Conservation (phyloP, 2,329 filamentous ascomycete genomes). For the Leptographium flavum region DNA sequence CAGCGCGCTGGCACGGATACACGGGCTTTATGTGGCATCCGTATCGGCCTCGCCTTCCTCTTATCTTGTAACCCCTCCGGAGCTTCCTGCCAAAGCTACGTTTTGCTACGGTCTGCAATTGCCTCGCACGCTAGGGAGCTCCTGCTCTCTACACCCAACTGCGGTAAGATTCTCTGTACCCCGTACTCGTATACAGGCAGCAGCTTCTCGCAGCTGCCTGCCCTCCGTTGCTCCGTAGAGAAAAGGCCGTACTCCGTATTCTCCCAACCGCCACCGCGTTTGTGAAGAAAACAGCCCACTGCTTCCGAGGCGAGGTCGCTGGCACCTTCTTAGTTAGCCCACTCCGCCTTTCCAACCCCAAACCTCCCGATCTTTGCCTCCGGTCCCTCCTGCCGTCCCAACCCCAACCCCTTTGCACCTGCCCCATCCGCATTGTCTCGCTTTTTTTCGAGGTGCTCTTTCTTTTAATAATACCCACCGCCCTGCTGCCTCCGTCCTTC, state of each 20-base stretch:
- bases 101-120: too few relatives aligned
- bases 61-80: too few relatives aligned
- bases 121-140: too few relatives aligned
- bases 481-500: background rate
- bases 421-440: background rate
- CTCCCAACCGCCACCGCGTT: background rate
- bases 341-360: conserved; percentile 1
- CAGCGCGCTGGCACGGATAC: too few relatives aligned
- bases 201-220: background rate
- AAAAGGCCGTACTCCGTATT: background rate
- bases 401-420: background rate
- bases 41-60: too few relatives aligned
- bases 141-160: too few relatives aligned
- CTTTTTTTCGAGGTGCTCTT: background rate
- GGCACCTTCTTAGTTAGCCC: background rate
- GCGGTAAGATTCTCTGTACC: too few relatives aligned
- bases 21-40: too few relatives aligned
- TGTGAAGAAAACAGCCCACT: background rate
- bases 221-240: background rate
- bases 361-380: background rate
- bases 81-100: too few relatives aligned
- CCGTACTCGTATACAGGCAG: too few relatives aligned
- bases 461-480: background rate
- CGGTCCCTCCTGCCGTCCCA: background rate
- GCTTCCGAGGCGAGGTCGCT: background rate